These are phyloP conservation scores for Aspergillus eucalypticola DNA, from an alignment of 2,329 filamentous ascomycete species.

Conservation along the genomic window DNA sequence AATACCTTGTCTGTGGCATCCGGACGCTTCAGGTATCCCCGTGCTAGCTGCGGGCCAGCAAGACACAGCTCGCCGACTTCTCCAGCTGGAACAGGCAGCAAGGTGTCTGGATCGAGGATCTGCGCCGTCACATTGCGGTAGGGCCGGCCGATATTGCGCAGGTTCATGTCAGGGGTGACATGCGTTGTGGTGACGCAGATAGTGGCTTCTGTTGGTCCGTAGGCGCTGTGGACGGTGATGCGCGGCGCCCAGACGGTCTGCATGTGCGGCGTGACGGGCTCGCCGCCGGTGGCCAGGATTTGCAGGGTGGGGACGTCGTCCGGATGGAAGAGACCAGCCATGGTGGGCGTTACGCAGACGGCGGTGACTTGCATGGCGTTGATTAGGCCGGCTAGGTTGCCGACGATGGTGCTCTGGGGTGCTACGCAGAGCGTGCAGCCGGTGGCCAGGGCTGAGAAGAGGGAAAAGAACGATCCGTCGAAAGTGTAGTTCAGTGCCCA, in stretches of 20 bases:
- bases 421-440: conserved; percentile 42
- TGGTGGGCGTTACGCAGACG: conserved; percentile 8
- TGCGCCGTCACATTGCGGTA: conserved; percentile 13
- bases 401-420: conserved; percentile 15
- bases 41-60: conserved; percentile 16
- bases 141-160: conserved; percentile 17
- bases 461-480: conserved; percentile 38
- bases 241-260: conserved; percentile 12
- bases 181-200: conserved; percentile 13
- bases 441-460: conserved; percentile 29
- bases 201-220: conserved; percentile 22
- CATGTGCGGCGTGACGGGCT: conserved; percentile 15
- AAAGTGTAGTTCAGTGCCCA: conserved; percentile 43
- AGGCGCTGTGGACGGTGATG: conserved; percentile 14
- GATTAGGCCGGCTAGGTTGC: neutral
- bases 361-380: conserved; percentile 1
- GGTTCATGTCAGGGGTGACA: conserved; percentile 7
- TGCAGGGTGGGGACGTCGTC: neutral
- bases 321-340: conserved; percentile 2
- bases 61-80: conserved; percentile 19
- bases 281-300: conserved; percentile 6
- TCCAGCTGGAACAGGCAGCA: conserved; percentile 15
- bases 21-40: conserved; percentile 20
- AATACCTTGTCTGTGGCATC: conserved; percentile 16
- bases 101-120: conserved; percentile 15